phyloP scores from a whole-genome alignment of 805 yeast genomes.

The Sungouiozyma ichnusensis region DNA sequence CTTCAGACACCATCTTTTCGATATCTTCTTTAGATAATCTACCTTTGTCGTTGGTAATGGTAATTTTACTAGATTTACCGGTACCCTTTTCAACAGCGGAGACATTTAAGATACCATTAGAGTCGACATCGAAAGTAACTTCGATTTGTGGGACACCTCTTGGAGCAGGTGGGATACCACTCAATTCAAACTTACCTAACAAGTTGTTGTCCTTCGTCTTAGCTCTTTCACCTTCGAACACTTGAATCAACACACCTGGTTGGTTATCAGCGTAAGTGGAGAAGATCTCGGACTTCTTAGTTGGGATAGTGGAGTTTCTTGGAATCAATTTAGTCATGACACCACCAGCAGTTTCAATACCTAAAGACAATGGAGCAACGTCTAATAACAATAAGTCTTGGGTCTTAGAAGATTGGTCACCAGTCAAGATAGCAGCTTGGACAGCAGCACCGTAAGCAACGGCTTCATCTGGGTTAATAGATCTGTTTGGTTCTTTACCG shows the following conservation, averaged over 20 bases:
- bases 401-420: constrained; percentile 95
- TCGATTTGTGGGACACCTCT: constrained; percentile 98
- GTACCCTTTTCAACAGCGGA: constrained; percentile 98
- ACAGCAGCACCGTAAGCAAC: constrained; percentile 99
- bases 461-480: constrained; percentile 98
- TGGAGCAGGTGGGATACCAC: constrained; percentile 98
- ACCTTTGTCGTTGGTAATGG: constrained; percentile 98
- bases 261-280: constrained; percentile 98
- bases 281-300: constrained; percentile 96
- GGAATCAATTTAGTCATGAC: constrained; percentile 98
- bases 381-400: constrained; percentile 94
- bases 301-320: constrained; percentile 97
- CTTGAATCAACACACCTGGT: constrained; percentile 99
- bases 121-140: constrained; percentile 94
- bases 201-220: constrained; percentile 93
- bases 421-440: constrained; percentile 95
- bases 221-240: constrained; percentile 97
- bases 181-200: constrained; percentile 92
- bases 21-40: constrained; percentile 96
- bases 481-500: constrained; percentile 97
- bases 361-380: constrained; percentile 97
- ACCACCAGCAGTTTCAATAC: constrained; percentile 99
- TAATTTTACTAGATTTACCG: constrained; percentile 92
- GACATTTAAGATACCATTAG: constrained; percentile 95
- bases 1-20: constrained; percentile 95